Percentiles rank a stretch among this genome's conserved stretches.
Conservation (phyloP, 805 yeast genomes). For the Ascoidea tarda region DNA sequence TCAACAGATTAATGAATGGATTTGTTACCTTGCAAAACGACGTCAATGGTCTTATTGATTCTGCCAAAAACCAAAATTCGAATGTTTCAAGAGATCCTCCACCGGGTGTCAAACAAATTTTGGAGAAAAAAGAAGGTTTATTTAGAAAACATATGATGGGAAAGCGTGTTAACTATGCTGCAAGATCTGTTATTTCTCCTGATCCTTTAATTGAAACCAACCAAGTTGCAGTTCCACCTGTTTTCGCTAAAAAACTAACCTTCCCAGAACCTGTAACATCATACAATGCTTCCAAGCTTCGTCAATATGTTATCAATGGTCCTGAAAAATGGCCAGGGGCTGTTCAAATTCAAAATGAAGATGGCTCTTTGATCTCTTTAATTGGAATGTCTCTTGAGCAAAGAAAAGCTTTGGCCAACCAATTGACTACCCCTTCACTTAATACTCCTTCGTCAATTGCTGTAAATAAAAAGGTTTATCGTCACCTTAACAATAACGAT, state of each 20-base stretch:
- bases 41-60: conserved; percentile 86
- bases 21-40: conserved; percentile 92
- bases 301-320: conserved; percentile 94
- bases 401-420: conserved; percentile 90
- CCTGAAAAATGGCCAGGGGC: conserved; percentile 99
- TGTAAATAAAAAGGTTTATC: conserved; percentile 80
- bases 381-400: conserved; percentile 87
- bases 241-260: conserved; percentile 87
- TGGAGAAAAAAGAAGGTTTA: conserved; percentile 96
- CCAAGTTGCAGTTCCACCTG: conserved; percentile 98
- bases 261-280: conserved; percentile 98
- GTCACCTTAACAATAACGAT: conserved; percentile 91
- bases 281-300: conserved; percentile 76
- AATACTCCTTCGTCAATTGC: conserved; percentile 36
- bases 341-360: conserved; percentile 87
- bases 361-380: conserved; percentile 70
- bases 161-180: conserved; percentile 97
- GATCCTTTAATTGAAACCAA: conserved; percentile 97
- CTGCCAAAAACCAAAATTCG: conserved; percentile 72
- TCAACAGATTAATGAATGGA: conserved; percentile 87
- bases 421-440: conserved; percentile 74
- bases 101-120: conserved; percentile 95
- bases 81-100: conserved; percentile 51
- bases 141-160: conserved; percentile 99
- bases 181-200: conserved; percentile 97